phyloP scores from a whole-genome alignment of 495 filamentous ascomycete genomes.

The Parathielavia appendiculata region DNA sequence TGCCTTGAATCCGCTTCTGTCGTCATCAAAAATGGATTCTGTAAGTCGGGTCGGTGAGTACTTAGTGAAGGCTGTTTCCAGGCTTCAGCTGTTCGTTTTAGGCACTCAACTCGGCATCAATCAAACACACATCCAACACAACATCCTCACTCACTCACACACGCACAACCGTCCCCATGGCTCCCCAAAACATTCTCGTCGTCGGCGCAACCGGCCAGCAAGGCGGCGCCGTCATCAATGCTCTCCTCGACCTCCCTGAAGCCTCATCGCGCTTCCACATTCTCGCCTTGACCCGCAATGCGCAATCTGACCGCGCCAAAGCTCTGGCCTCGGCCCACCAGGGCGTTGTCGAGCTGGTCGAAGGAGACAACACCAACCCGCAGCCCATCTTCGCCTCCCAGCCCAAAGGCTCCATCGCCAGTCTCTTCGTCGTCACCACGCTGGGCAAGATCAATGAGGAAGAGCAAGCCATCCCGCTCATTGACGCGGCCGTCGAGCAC shows the following conservation, averaged over 20 bases:
- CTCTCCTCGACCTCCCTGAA: slow-evolving; percentile 43
- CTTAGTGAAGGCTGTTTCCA: too few relatives aligned
- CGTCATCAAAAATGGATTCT: too few relatives aligned
- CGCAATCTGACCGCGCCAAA: slow-evolving; percentile 49
- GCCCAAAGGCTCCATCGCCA: slow-evolving; percentile 37
- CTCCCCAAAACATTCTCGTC: slow-evolving; percentile 36
- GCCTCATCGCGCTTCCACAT: slow-evolving; percentile 48
- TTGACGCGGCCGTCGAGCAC: slow-evolving; percentile 52
- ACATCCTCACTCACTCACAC: too few relatives aligned
- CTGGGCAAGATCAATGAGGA: slow-evolving; percentile 45
- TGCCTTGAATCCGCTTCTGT: too few relatives aligned
- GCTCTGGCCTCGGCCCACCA: slow-evolving; percentile 38
- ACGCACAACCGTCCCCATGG: slow-evolving; percentile 13
- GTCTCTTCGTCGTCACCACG: slow-evolving; percentile 49
- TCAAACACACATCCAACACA: not conserved
- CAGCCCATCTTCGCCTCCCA: slow-evolving; percentile 49
- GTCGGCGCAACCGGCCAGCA: slow-evolving; percentile 72
- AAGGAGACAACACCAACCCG: slow-evolving; percentile 53
- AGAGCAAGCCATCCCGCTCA: slow-evolving; percentile 55
- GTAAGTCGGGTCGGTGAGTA: too few relatives aligned
- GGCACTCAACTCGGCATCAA: not conserved
- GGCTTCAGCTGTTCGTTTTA: too few relatives aligned
- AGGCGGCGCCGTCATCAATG: slow-evolving; percentile 57
- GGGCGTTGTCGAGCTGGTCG: slow-evolving; percentile 45
- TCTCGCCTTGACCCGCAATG: slow-evolving; percentile 63